Evolutionary conservation across 1,284 basidiomycete species (phyloP), one percentile per base, ranked within the genome.

Genomic region (Boletellus deceptivus): DNA sequence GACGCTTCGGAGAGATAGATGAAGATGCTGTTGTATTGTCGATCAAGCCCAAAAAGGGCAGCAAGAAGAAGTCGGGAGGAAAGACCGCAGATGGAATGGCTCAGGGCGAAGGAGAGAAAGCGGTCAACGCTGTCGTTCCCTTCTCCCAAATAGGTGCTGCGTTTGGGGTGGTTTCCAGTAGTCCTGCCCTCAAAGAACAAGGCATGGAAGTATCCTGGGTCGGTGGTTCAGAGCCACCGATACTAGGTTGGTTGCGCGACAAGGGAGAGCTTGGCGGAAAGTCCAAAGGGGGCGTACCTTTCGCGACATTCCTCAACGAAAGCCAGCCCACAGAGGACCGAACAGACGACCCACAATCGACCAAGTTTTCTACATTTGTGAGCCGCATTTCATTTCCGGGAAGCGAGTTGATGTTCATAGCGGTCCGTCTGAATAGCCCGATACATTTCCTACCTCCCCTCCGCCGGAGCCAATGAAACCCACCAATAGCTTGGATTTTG

Each of bases 121-220:
- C 75, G 35, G 84, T 79, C 1, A 87, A 75, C 7, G 89, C 89
- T 0, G 72, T 89, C 4, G 79, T 90, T 0, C 83, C 86, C 3
- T 91, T 90, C 65, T 78, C 80, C 49, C 83, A 83, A 55, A 83
- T 90, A 43, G 77, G 82, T 2, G 79, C 85, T 43, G 88, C 89
- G 0, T 88, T 88, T 60, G 84, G 80, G 1, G 85, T 80, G 2
- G 82, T 89, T 3, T 81, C 82, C 0, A 83, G 78, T 49, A 79
- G 78, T 2, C 35, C 51, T 18, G 24, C 48, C 17, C 50, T 67
- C 43, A 68, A 56, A 45, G 63, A 54, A 13, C 61, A 59, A 38
- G 82, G 79, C 4, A 74, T 86, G 39, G 84, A 87, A 46, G 76
- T 85, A 4, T 73, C 74, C 4, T 91, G 86, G 86, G 82, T 77